Evolutionary conservation across 805 yeast genomes (phyloP), one percentile per base, ranked within the genome.

Genomic region (Candida succiphila): DNA sequence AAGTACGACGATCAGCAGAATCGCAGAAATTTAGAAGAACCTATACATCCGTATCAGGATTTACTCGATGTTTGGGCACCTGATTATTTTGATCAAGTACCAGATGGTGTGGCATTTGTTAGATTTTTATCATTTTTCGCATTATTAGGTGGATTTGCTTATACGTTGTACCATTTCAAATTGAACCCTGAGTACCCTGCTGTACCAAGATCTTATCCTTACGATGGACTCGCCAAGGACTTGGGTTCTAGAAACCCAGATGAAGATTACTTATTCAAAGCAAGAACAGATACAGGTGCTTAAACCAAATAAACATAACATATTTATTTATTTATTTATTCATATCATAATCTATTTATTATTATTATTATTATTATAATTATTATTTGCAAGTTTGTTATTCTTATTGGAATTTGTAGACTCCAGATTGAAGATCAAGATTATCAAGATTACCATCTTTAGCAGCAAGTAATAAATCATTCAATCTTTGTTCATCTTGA

Each of bases 51-150:
- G 35, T 73, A 77, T 46, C 81, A 78, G 44, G 95, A 84, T 50
- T 61, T 72, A 55, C 65, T 77, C 49, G 88, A 84, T 55, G 69
- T 82, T 67, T 84, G 94, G 94, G 72, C 94, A 7, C 92, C 94
- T 10, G 94, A 84, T 49, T 69, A 76, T 49, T 74, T 65, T 53
- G 75, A 76, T 45, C 54, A 63, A 25, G 80, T 75, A 23, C 60
- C 70, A 26, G 79, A 81, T 56, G 51, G 56, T 30, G 67, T 72
- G 22, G 94, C 94, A 1, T 54, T 75, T 34, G 66, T 58, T 44
- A 73, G 73, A 54, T 69, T 76, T 41, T 60, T 59, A n/a, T 49
- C 61, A 7, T 79, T 79, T 56, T 71, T 79, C 46, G 75, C 67
- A n/a, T 51, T 51, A 5, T 42, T 71, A 28, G 65, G 56, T 4